Base-by-base conservation (phyloP, 2,329 filamentous ascomycete genomes). In the Colletotrichum salicis region DNA sequence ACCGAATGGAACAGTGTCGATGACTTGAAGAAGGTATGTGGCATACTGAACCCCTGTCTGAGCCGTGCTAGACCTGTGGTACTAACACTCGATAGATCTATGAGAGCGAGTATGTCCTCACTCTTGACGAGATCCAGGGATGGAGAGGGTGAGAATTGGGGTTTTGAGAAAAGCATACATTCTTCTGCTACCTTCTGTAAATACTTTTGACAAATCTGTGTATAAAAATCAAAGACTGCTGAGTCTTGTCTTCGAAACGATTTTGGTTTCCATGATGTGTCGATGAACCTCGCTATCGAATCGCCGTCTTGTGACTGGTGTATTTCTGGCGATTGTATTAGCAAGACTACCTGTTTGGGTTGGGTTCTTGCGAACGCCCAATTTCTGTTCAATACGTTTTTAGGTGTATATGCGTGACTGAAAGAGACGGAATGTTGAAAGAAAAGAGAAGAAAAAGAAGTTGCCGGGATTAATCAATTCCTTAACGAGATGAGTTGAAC, bases 1-100 rank as follows among this genome's bases (percentile, higher is more conserved):
- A 77, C 79, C 0, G 75, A 75, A 19, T 85, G 82, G 80, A 86
- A 86, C 75, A 78, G 79, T 5, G 41, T 82, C 2, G 82, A 80
- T 2, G 77, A 83, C 29, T 76, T 86, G 29, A 82, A 83, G 66
- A 76, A 74, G 60, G 81, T 84, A 33, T 31, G 24, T 45, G 10
- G 2, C 2, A 5, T 1, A 0, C 0, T 0, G 1, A n/a, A 15
- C 11, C 5, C 22, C 29, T 24, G 13, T 6, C 2, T 62, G 15
- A 6, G 6, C 1, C 5, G 24, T 48, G 1, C 1, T 13, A 5
- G 3, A 12, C 19, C 11, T 8, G 1, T 2, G n/a, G 1, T 4
- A 12, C 63, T 73, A 59, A 72, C 45, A 1, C 27, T 29, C 15
- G 27, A 1, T 31, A 80, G 79, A 76, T 80, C 27, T 81, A 80